Conservation (phyloP, 2,329 filamentous ascomycete species). For the Fulvia fulva region DNA sequence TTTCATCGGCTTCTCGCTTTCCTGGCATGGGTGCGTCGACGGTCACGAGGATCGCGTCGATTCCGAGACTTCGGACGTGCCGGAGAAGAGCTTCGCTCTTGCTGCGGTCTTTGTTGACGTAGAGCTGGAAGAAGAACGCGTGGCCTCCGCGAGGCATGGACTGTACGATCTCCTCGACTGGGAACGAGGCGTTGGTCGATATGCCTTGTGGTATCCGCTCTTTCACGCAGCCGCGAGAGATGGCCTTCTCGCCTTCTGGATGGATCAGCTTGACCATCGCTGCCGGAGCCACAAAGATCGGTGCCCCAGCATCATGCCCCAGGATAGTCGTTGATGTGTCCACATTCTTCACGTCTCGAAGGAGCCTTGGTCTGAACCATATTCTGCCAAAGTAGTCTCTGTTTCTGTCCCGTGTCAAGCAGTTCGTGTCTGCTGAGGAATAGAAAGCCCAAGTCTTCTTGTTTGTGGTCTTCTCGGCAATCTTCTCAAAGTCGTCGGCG, state of each 20-base stretch:
- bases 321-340: slow-evolving; percentile 34
- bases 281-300: slow-evolving; percentile 37
- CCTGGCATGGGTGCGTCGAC: slow-evolving; percentile 56
- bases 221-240: slow-evolving; percentile 30
- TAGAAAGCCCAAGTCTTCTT: slow-evolving; percentile 46
- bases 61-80: slow-evolving; percentile 45
- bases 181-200: slow-evolving; percentile 34
- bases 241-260: slow-evolving; percentile 37
- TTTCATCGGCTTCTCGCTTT: slow-evolving; percentile 50
- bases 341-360: slow-evolving; percentile 39
- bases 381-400: slow-evolving; percentile 43
- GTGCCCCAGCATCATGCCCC: slow-evolving; percentile 31
- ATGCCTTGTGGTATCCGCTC: slow-evolving; percentile 30
- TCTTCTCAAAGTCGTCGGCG: slow-evolving; percentile 45
- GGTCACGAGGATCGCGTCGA: slow-evolving; percentile 56
- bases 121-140: slow-evolving; percentile 58
- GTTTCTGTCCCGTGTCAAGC: slow-evolving; percentile 45
- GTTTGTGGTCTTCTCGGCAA: slow-evolving; percentile 35
- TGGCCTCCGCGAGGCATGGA: slow-evolving; percentile 23
- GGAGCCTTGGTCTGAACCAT: slow-evolving; percentile 45
- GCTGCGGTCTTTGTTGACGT: slow-evolving; percentile 54
- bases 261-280: slow-evolving; percentile 37
- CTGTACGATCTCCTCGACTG: slow-evolving; percentile 31
- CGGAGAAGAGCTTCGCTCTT: slow-evolving; percentile 51
- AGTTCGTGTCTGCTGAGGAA: slow-evolving; percentile 49